A percentile compares a stretch with the other conserved stretches of the same genome.
These are phyloP conservation scores for Solanum virginianum DNA, from an alignment of 257 asterid genomes.

Conservation along the genomic window DNA sequence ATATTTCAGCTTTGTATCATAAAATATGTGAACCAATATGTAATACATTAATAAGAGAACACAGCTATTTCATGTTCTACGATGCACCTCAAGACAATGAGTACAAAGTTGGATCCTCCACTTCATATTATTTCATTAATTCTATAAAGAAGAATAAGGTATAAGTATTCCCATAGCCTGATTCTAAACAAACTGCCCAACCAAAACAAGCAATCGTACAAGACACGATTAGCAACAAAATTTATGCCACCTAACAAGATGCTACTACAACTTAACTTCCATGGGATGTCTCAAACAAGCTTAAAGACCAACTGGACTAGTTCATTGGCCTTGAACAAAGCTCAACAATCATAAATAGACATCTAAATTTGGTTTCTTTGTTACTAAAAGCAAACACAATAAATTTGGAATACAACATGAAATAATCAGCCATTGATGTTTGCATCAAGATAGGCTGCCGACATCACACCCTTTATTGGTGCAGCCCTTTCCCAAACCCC, in stretches of 20 bases:
- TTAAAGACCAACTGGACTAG: background rate
- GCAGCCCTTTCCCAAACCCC: background rate
- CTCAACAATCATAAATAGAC: background rate
- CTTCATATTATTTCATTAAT: background rate
- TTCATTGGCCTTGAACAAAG: background rate
- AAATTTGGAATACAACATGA: background rate
- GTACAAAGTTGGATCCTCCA: background rate
- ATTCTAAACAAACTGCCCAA: background rate
- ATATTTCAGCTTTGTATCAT: background rate
- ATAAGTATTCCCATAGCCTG: background rate
- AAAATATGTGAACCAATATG: background rate
- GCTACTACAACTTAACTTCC: background rate
- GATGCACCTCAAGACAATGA: background rate
- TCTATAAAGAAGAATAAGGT: background rate
- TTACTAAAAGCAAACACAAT: background rate
- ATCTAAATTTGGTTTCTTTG: background rate
- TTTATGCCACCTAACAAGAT: background rate
- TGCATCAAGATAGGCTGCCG: background rate
- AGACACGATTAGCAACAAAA: background rate
- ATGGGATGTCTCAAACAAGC: background rate
- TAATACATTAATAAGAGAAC: background rate
- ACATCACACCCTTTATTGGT: background rate
- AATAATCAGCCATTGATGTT: background rate
- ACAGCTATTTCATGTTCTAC: background rate
- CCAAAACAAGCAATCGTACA: background rate